Evolutionary conservation across 495 filamentous ascomycete genomes (phyloP).

Genomic region (Xylaria venustula): DNA sequence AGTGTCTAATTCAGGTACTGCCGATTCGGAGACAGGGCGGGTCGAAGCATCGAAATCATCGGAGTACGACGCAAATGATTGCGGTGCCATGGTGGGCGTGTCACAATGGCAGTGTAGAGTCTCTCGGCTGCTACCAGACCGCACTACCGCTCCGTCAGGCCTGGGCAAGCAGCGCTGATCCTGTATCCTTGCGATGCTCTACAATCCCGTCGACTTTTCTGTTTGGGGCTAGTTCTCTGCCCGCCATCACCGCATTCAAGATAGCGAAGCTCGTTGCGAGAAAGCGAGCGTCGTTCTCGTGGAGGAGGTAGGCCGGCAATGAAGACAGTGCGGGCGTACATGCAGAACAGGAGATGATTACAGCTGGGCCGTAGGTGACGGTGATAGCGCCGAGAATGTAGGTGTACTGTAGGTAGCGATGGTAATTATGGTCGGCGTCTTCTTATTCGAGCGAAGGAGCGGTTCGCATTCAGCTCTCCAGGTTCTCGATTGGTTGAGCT

Average conservation of each 20-base stretch:
- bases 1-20: constrained; percentile 28
- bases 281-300: background rate
- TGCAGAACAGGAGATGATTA: no score
- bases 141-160: background rate
- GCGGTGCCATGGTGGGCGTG: constrained; percentile 24
- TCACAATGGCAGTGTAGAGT: background rate
- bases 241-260: constrained; percentile 7
- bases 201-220: constrained; percentile 9
- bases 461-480: constrained; percentile 8
- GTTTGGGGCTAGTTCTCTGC: constrained; percentile 10
- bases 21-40: constrained; percentile 21
- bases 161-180: background rate
- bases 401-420: background rate
- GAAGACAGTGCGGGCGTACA: background rate
- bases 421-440: background rate
- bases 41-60: constrained; percentile 21
- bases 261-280: background rate
- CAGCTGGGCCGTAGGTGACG: background rate
- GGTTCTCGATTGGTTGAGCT: background rate
- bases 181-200: constrained; percentile 10
- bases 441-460: background rate
- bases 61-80: constrained; percentile 22
- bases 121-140: background rate
- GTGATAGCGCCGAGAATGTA: no score
- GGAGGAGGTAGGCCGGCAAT: background rate